A percentile compares a stretch with the other conserved stretches of the same genome.
Conservation (phyloP, 2,329 filamentous ascomycete species). For the Alternaria ventricosa region DNA sequence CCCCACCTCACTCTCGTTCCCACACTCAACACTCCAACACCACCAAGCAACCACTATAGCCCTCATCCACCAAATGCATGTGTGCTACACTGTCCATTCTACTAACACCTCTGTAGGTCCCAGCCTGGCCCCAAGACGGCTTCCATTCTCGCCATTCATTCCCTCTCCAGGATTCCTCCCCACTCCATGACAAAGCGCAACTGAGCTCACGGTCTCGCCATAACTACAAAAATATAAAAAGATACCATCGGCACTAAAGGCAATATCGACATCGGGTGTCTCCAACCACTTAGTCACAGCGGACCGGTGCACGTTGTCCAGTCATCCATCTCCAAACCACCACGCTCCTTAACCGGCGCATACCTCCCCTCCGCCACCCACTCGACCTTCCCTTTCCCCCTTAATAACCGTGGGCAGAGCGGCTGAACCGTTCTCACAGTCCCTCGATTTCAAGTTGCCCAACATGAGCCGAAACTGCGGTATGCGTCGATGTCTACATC, state of each 20-base stretch:
- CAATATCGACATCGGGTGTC: background rate
- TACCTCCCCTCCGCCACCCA: background rate
- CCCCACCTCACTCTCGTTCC: background rate
- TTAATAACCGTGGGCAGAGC: background rate
- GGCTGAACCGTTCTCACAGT: background rate
- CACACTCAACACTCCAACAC: background rate
- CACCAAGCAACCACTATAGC: background rate
- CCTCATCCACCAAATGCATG: no score
- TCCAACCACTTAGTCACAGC: background rate
- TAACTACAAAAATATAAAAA: background rate
- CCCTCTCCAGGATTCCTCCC: background rate
- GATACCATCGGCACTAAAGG: background rate
- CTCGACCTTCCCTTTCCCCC: background rate
- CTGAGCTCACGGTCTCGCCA: background rate
- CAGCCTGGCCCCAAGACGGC: no score
- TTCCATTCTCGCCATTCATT: background rate
- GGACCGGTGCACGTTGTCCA: background rate
- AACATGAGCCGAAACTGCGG: background rate
- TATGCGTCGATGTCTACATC: background rate
- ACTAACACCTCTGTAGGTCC: background rate
- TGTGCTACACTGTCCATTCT: background rate
- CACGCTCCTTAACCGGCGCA: background rate
- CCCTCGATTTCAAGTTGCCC: background rate
- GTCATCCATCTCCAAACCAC: background rate
- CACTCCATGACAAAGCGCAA: background rate